phyloP scores from a whole-genome alignment of 805 yeast species.

The Sugiyamaella chiloensis region DNA sequence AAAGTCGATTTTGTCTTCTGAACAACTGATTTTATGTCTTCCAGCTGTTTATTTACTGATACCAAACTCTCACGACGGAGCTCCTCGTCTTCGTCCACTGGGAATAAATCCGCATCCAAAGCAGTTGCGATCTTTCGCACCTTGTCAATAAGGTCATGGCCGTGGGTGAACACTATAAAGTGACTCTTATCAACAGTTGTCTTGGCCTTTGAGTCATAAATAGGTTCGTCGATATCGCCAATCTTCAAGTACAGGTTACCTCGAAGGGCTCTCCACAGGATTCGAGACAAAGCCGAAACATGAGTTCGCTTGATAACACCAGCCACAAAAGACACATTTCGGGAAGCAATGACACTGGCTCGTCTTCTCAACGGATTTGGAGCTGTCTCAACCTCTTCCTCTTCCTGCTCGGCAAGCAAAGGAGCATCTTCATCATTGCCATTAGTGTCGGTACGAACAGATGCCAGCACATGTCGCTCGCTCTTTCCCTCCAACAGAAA shows the following conservation, averaged over 20 bases:
- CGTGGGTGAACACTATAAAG: conserved; percentile 90
- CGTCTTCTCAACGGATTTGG: conserved; percentile 1
- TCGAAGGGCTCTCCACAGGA: conserved; percentile 87
- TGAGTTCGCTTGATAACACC: conserved; percentile 80
- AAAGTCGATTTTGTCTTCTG: conserved; percentile 65
- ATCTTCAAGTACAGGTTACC: conserved; percentile 84
- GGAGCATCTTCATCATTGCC: conserved; percentile 38
- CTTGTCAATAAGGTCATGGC: conserved; percentile 65
- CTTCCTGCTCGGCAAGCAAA: conserved; percentile 37
- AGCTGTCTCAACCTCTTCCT: conserved; percentile 27
- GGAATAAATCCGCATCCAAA: conserved; percentile 74
- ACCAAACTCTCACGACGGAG: conserved; percentile 37
- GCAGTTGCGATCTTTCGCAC: conserved; percentile 85
- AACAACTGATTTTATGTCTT: conserved; percentile 59
- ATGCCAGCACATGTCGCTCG: conserved; percentile 29
- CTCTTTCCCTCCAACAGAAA: conserved; percentile 43
- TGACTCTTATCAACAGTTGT: conserved; percentile 67
- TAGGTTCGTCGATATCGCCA: conserved; percentile 64
- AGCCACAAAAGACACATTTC: conserved; percentile 53
- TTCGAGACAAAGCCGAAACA: conserved; percentile 68
- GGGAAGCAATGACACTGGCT: conserved; percentile 8
- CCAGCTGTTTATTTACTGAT: conserved; percentile 46
- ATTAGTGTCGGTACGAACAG: conserved; percentile 16
- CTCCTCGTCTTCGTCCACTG: conserved; percentile 49
- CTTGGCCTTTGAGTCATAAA: conserved; percentile 59